Percentiles rank a stretch among this genome's conserved stretches.
Evolutionary conservation across 352 stramenopile species (phyloP).

Genomic region (Phytophthora constricta): DNA sequence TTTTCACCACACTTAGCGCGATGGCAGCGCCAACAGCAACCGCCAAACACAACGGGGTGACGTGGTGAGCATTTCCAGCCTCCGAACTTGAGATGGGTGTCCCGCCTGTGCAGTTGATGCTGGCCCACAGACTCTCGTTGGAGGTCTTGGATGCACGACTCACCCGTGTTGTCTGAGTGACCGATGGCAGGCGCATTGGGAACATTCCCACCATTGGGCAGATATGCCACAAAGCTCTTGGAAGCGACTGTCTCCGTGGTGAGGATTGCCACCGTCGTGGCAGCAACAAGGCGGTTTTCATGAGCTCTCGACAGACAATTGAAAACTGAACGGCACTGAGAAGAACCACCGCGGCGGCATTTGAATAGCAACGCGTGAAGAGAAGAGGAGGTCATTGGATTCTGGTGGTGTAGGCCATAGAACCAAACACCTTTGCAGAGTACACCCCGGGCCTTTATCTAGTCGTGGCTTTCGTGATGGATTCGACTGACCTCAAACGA

Average conservation of each 20-base stretch:
- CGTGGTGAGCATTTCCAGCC: neutral
- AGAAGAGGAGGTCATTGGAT: neutral
- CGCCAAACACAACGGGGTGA: neutral
- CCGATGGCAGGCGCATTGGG: constrained; percentile 36
- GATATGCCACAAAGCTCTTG: constrained; percentile 29
- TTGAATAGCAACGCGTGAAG: neutral
- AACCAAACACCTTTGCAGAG: too few relatives aligned
- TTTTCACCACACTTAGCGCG: constrained; percentile 1
- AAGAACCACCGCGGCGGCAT: too few relatives aligned
- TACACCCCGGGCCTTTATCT: too few relatives aligned
- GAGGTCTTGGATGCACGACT: constrained; percentile 19
- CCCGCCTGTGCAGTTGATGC: constrained; percentile 12
- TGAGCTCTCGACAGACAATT: constrained; percentile 7
- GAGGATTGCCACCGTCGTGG: neutral
- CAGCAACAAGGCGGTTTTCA: constrained; percentile 4
- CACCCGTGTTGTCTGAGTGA: constrained; percentile 33
- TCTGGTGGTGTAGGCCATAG: constrained; percentile 16
- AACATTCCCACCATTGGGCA: constrained; percentile 56
- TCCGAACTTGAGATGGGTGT: constrained; percentile 15
- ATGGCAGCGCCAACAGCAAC: neutral
- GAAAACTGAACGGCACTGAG: constrained; percentile 27
- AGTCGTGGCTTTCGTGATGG: neutral
- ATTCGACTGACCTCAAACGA: constrained; percentile 22
- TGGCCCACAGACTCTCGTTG: constrained; percentile 29
- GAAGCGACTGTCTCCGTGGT: neutral